Evolutionary conservation across 345 rosid genomes (phyloP), one percentile per base, ranked within the genome.

Genomic region (Hibiscus syriacus): DNA sequence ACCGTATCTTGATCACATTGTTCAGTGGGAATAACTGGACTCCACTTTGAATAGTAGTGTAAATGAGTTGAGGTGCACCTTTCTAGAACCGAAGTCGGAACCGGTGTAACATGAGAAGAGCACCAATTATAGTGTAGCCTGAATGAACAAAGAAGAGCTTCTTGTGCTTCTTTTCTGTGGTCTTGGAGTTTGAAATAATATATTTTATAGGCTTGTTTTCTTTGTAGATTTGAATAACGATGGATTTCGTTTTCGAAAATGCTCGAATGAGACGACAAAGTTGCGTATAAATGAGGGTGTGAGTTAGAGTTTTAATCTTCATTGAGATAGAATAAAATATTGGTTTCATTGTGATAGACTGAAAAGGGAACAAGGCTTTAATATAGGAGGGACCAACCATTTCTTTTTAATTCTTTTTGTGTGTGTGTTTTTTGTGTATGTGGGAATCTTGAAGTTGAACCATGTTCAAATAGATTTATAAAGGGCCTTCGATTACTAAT

Each of bases 41-140:
- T 78, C 90, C 86, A 81, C 48, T 82, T 62, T 0, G 85, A 76
- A 20, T 86, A 88, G 61, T 80, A 80, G 64, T 82, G 81, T 26
- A 82, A 74, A 79, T 86, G 80, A 1, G 80, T 64, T 9, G 76
- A 48, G 46, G 79, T 57, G 5, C 67, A 73, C 0, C 72, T 84
- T 9, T 84, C 76, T 30, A 85, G 83, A 60, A 80, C 79, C 2
- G 88, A 77, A 1, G 78, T 79, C 23, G 91, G 81, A 49, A 84
- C 78, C 0, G 91, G 90, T 16, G 82, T 19, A 26, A 87, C 86
- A 45, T 87, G 90, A 10, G 91, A 34, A 34, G 38, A 34, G 38
- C 38, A 6, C 38, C 38, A 34, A 34, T 34, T 34, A 34, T 34
- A 34, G 38, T 34, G 38, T 3, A 34, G 38, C 38, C 38, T 34